Conservation (phyloP, 2,329 filamentous ascomycete genomes). For the Fusarium succisae region DNA sequence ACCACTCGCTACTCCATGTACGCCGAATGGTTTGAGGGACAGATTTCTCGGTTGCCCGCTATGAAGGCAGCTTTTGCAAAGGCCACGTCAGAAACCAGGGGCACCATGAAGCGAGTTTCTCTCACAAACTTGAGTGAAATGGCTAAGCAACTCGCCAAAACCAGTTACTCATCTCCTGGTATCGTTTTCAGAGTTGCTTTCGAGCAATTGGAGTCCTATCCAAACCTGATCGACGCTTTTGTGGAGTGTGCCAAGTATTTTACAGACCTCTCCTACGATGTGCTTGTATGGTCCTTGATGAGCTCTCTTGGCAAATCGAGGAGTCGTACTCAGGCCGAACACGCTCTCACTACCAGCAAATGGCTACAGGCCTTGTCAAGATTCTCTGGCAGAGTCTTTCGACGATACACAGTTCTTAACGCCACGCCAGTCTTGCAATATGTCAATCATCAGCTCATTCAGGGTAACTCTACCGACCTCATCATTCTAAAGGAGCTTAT, state of each 20-base stretch:
- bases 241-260: slow-evolving; percentile 96
- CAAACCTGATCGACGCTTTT: slow-evolving; percentile 92
- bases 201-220: slow-evolving; percentile 91
- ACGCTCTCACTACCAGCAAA: slow-evolving; percentile 79
- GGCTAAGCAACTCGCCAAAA: slow-evolving; percentile 88
- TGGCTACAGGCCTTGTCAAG: slow-evolving; percentile 91
- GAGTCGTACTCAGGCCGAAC: slow-evolving; percentile 70
- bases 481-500: slow-evolving; percentile 93
- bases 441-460: slow-evolving; percentile 82
- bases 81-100: slow-evolving; percentile 80
- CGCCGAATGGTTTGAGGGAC: slow-evolving; percentile 88
- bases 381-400: slow-evolving; percentile 93
- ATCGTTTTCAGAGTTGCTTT: slow-evolving; percentile 91
- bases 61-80: slow-evolving; percentile 82
- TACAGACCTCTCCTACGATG: slow-evolving; percentile 90
- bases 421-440: slow-evolving; percentile 88
- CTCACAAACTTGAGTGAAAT: slow-evolving; percentile 87
- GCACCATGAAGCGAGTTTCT: slow-evolving; percentile 88
- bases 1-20: slow-evolving; percentile 87
- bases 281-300: slow-evolving; percentile 91
- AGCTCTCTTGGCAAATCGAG: slow-evolving; percentile 73
- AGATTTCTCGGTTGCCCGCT: slow-evolving; percentile 78
- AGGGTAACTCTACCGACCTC: slow-evolving; percentile 87
- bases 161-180: slow-evolving; percentile 89
- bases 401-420: slow-evolving; percentile 84